Evolutionary conservation across 2,329 filamentous ascomycete genomes (phyloP).

Genomic region (Xylaria sp.): DNA sequence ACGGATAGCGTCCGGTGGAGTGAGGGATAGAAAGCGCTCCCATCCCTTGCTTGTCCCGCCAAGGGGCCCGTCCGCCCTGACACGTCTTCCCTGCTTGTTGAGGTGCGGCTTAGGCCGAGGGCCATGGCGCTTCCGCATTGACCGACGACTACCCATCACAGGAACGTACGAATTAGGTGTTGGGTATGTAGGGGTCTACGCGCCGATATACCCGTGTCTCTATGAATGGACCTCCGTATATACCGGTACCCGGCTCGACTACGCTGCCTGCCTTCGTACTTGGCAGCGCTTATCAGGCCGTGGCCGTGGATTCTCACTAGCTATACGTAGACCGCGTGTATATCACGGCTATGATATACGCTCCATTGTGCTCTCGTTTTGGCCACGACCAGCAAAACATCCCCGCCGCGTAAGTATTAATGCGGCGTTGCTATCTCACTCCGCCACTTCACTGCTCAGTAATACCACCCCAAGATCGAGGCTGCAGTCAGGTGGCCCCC

Average conservation of each 20-base stretch:
- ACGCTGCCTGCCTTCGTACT: constrained; percentile 19
- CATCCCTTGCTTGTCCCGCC: constrained; percentile 10
- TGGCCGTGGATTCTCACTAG: constrained; percentile 9
- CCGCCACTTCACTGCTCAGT: constrained; percentile 16
- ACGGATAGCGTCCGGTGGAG: not conserved
- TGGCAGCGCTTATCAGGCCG: constrained; percentile 12
- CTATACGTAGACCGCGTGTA: constrained; percentile 19
- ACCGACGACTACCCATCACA: not conserved
- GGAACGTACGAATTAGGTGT: constrained; percentile 12
- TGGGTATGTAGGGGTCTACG: constrained; percentile 6
- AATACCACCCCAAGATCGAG: constrained; percentile 17
- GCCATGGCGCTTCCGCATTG: constrained; percentile 9
- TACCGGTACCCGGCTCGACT: constrained; percentile 10
- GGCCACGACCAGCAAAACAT: constrained; percentile 15
- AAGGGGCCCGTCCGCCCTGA: not conserved
- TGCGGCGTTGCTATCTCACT: constrained; percentile 18
- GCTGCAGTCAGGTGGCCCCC: constrained; percentile 26
- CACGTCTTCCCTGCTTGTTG: constrained; percentile 1
- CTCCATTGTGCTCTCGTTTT: constrained; percentile 11
- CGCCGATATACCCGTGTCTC: constrained; percentile 13
- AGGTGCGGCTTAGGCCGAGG: constrained; percentile 3
- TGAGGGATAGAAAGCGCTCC: not conserved
- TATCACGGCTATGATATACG: constrained; percentile 21
- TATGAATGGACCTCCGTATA: constrained; percentile 16
- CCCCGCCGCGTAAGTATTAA: constrained; percentile 16